Base-by-base conservation (phyloP, 2,329 filamentous ascomycete species). In the Lasiodiplodia hormozganensis region DNA sequence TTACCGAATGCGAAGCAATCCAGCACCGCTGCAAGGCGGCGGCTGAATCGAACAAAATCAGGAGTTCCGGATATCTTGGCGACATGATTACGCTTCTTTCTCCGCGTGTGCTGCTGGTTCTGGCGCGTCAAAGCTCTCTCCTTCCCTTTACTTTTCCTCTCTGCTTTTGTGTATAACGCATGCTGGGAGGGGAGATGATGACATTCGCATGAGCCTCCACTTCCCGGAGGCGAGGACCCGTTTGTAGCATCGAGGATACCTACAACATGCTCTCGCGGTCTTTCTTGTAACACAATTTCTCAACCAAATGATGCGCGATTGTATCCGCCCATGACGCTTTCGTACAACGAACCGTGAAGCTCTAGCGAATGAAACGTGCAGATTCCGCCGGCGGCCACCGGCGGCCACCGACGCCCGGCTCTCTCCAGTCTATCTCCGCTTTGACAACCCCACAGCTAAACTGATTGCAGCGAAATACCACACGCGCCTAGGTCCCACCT, bases 201-300 rank as follows among this genome's bases (percentile, higher is more conserved):
- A 78, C 78, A 80, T 78, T 70, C 73, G 78, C 76, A 77, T 68
- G 67, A 68, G 67, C 66, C 49, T 62, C 53, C 67, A 38, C 31
- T 73, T 74, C 77, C 75, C 74, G 71, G 73, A 76, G 73, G 78
- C 74, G 75, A 80, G 77, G 77, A 79, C 76, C 75, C 76, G 76
- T 78, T 76, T 80, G 77, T 68, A 38, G 78, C 76, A 80, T 82
- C 79, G 79, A 83, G 81, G 81, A 83, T 78, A 78, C 79, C 80
- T 81, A 77, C 76, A 79, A 64, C 78, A 74, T 80, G 80, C 80
- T 76, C 80, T 76, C 78, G 76, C 74, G 77, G 77, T 77, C 76
- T 74, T 76, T 79, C 36, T 49, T 62, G 66, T 62, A 68, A 49
- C 54, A 43, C 51, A 60, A 49, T 47, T 43, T 68, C 31, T 52